These are phyloP conservation scores for Trichocladium uniseriatum DNA, from an alignment of 495 filamentous ascomycete species.

Conservation along the genomic window DNA sequence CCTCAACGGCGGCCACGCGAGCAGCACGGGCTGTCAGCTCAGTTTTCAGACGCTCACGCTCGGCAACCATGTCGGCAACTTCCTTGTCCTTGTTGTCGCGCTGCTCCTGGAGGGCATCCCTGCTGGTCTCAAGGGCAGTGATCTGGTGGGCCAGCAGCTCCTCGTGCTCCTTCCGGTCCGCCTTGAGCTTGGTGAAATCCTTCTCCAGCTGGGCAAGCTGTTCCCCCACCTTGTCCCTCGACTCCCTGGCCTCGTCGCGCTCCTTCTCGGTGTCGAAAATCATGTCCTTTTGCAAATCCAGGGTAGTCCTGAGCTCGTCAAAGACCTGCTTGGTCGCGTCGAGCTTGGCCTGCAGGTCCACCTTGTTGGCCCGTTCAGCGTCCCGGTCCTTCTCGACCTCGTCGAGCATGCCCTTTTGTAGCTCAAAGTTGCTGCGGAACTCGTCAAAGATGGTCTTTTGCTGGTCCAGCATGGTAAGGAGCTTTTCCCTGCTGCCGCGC, in stretches of 20 bases:
- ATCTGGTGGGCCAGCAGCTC: conserved; percentile 28
- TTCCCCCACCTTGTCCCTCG: conserved; percentile 24
- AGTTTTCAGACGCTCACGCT: conserved; percentile 20
- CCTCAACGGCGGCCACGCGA: conserved; percentile 12
- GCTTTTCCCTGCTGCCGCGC: conserved; percentile 15
- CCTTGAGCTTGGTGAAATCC: conserved; percentile 26
- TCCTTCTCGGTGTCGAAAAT: conserved; percentile 34
- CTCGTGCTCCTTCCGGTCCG: conserved; percentile 32
- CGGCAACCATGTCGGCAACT: conserved; percentile 21
- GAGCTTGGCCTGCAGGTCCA: conserved; percentile 22
- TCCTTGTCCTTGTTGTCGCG: conserved; percentile 32
- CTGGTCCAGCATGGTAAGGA: conserved; percentile 24
- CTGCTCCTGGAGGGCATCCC: conserved; percentile 29
- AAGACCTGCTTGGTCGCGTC: conserved; percentile 30
- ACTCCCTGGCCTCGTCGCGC: conserved; percentile 27
- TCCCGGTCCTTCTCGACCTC: conserved; percentile 26
- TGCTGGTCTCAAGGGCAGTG: conserved; percentile 26
- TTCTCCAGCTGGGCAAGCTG: conserved; percentile 25
- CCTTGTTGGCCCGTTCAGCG: conserved; percentile 15
- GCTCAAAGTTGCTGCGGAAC: conserved; percentile 33
- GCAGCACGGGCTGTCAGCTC: conserved; percentile 5
- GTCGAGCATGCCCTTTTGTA: conserved; percentile 28
- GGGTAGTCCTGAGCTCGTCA: conserved; percentile 31
- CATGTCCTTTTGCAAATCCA: conserved; percentile 30
- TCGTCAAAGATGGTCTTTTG: conserved; percentile 36